These are phyloP conservation scores for Asterophora parasitica DNA, from an alignment of 768 basidiomycete genomes.

Conservation along the genomic window DNA sequence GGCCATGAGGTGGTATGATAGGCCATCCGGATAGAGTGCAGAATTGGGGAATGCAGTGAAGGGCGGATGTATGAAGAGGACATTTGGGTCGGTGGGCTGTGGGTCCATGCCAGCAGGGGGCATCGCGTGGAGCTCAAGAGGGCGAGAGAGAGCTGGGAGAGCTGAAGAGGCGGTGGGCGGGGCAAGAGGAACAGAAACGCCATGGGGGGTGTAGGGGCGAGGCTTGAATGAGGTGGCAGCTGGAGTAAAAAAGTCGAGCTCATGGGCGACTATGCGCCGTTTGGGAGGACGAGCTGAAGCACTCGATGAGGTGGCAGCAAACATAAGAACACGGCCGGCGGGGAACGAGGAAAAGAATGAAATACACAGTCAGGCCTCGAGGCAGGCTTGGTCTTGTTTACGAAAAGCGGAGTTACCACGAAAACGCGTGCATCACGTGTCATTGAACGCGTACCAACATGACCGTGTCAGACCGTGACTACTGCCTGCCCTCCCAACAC, in stretches of 20 bases:
- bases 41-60: slow-evolving; percentile 64
- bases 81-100: slow-evolving; percentile 55
- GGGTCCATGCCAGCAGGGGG: slow-evolving; percentile 64
- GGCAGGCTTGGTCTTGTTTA: slow-evolving; percentile 15
- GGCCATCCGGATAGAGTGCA: slow-evolving; percentile 56
- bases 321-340: slow-evolving; percentile 10
- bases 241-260: slow-evolving; percentile 57
- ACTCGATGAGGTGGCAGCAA: slow-evolving; percentile 20
- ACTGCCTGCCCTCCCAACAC: too few relatives aligned
- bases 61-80: slow-evolving; percentile 71
- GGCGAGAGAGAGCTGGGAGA: slow-evolving; percentile 27
- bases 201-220: slow-evolving; percentile 51
- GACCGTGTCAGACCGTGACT: too few relatives aligned
- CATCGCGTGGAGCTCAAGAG: slow-evolving; percentile 38
- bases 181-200: slow-evolving; percentile 16
- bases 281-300: slow-evolving; percentile 34
- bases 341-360: slow-evolving; percentile 2
- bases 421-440: slow-evolving; percentile 37
- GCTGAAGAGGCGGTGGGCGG: slow-evolving; percentile 22
- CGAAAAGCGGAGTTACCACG: slow-evolving; percentile 31
- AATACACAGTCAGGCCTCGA: not conserved
- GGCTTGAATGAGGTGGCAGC: slow-evolving; percentile 64
- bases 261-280: slow-evolving; percentile 44
- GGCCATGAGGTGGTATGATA: slow-evolving; percentile 69
- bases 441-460: slow-evolving; percentile 11